phyloP scores from a whole-genome alignment of 495 filamentous ascomycete species.

The Tetracladium marchalianum region DNA sequence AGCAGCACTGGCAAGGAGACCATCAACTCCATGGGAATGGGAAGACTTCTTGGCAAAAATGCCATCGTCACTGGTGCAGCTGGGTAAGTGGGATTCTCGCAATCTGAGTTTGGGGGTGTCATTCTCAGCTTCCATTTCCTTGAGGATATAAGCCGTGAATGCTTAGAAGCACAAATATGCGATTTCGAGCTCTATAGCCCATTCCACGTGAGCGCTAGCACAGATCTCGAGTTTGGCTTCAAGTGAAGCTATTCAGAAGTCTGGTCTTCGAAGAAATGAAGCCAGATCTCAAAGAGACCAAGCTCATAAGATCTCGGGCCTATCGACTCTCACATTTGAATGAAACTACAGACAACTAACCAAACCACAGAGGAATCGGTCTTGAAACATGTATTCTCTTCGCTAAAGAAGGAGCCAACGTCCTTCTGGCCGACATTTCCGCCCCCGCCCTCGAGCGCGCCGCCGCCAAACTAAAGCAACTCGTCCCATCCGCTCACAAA shows the following conservation, averaged over 20 bases:
- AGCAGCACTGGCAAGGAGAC: conserved; percentile 10
- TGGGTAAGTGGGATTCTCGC: conserved; percentile 48
- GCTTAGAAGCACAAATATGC: too few relatives aligned
- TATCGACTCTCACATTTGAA: too few relatives aligned
- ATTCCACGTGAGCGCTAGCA: too few relatives aligned
- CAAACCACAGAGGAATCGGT: conserved; percentile 66
- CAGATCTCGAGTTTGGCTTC: too few relatives aligned
- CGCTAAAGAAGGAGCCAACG: conserved; percentile 76
- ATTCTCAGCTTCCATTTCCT: background rate
- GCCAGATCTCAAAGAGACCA: too few relatives aligned
- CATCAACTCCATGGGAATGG: conserved; percentile 27
- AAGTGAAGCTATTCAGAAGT: too few relatives aligned
- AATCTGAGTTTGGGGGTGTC: background rate
- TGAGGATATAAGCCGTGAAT: too few relatives aligned
- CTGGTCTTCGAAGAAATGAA: too few relatives aligned
- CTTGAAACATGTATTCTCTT: conserved; percentile 93
- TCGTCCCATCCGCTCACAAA: conserved; percentile 51
- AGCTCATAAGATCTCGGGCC: too few relatives aligned
- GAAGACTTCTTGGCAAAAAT: conserved; percentile 81
- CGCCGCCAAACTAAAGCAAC: conserved; percentile 54
- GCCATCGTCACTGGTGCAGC: conserved; percentile 89
- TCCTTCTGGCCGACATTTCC: conserved; percentile 82
- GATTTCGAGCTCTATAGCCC: too few relatives aligned
- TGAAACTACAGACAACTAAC: background rate
- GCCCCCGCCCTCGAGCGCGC: conserved; percentile 60